A percentile compares a stretch with the other conserved stretches of the same genome.
Conservation (phyloP, 2,329 filamentous ascomycete genomes). For the Cryphonectria carpinicola region DNA sequence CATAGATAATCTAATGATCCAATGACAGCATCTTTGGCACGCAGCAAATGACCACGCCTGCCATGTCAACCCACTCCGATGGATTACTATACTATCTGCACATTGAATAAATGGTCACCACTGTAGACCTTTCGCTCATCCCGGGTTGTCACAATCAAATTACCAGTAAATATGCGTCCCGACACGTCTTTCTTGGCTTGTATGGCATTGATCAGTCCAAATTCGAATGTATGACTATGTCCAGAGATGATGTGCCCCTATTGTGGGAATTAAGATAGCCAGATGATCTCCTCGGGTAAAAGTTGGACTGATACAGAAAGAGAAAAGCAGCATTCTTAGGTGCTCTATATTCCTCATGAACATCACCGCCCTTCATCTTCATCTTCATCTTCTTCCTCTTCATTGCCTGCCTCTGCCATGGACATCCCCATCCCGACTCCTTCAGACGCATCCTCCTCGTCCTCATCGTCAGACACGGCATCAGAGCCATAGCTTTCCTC, state of each 20-base stretch:
- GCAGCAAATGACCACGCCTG: neutral
- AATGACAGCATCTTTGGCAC: neutral
- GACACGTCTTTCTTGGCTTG: too few species aligned
- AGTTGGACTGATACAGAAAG: neutral
- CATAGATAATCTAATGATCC: neutral
- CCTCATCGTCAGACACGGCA: constrained; percentile 15
- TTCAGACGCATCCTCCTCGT: constrained; percentile 10
- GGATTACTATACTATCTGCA: too few species aligned
- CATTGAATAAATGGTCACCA: too few species aligned
- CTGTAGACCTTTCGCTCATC: too few species aligned
- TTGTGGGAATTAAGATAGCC: neutral
- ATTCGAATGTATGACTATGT: neutral
- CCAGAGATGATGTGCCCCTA: neutral
- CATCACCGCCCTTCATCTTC: neutral
- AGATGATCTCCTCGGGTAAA: neutral
- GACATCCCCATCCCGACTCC: constrained; percentile 4
- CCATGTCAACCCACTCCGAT: neutral
- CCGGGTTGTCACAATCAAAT: too few species aligned
- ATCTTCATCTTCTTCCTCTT: constrained; percentile 14
- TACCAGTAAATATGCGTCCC: too few species aligned
- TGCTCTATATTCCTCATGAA: neutral
- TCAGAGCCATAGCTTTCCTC: constrained; percentile 9
- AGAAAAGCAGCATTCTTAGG: neutral
- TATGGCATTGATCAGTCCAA: neutral
- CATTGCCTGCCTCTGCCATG: constrained; percentile 10